These are phyloP conservation scores for Cornus controversa DNA, from an alignment of 148 eudicot species.

Conservation along the genomic window DNA sequence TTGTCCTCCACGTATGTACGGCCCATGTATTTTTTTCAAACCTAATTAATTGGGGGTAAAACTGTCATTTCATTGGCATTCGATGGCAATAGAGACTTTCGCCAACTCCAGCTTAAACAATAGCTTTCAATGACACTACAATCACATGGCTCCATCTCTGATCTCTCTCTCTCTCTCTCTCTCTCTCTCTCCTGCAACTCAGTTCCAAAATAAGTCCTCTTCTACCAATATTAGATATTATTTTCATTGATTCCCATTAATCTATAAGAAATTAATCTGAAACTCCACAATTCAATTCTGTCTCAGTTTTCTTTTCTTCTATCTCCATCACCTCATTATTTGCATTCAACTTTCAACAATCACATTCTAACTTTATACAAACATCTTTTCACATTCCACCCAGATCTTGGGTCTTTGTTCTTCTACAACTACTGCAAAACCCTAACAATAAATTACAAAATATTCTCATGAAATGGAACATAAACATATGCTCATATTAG, in stretches of 20 bases:
- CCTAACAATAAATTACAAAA: not conserved
- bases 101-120: not conserved
- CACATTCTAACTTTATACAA: not conserved
- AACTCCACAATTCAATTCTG: not conserved
- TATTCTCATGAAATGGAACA: slow-evolving; percentile 29
- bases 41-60: too few relatives aligned
- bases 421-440: not conserved
- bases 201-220: not conserved
- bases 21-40: too few relatives aligned
- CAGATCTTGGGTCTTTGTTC: slow-evolving; percentile 8
- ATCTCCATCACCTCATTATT: not conserved
- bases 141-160: slow-evolving; percentile 4
- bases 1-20: too few relatives aligned
- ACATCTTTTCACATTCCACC: not conserved
- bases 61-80: not conserved
- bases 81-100: slow-evolving; percentile 1
- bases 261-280: not conserved
- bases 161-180: not conserved
- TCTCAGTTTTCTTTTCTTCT: not conserved
- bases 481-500: slow-evolving; percentile 28
- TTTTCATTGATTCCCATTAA: slow-evolving; percentile 8
- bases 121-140: not conserved
- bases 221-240: not conserved
- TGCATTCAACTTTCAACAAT: not conserved
- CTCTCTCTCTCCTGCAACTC: not conserved